A percentile compares a stretch with the other conserved stretches of the same genome.
These are phyloP conservation scores for Pyrenochaeta sp. DNA, from an alignment of 2,329 filamentous ascomycete genomes.

Conservation along the genomic window DNA sequence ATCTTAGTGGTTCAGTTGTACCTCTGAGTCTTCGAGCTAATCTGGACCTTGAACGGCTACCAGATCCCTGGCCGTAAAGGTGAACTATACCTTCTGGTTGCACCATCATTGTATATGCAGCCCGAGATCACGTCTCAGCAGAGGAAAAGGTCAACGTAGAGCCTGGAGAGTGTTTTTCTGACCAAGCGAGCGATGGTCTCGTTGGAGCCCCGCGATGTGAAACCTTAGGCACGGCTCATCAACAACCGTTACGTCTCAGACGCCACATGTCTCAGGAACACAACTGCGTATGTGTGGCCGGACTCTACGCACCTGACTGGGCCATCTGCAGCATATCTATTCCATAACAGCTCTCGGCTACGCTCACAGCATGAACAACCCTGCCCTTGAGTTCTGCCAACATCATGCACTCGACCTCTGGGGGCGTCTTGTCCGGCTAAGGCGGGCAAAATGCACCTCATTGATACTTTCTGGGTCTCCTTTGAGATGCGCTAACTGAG, in stretches of 20 bases:
- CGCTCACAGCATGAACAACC: conserved; percentile 11
- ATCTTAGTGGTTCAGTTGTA: not conserved
- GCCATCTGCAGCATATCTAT: not conserved
- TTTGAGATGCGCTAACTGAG: conserved; percentile 1
- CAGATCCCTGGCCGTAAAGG: not conserved
- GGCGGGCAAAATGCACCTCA: conserved; percentile 1
- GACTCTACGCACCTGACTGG: not conserved
- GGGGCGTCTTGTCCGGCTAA: conserved; percentile 4
- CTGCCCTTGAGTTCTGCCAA: conserved; percentile 5
- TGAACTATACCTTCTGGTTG: too few species aligned
- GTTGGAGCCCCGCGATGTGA: not conserved
- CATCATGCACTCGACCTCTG: conserved; percentile 12
- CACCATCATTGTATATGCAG: too few species aligned
- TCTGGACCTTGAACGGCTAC: not conserved
- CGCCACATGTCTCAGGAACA: conserved; percentile 25
- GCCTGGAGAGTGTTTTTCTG: too few species aligned
- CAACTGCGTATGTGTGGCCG: not conserved
- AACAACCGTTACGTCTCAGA: conserved; percentile 21
- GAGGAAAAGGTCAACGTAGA: too few species aligned
- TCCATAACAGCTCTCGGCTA: not conserved
- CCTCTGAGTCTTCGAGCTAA: not conserved
- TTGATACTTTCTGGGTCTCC: not conserved
- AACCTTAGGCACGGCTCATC: conserved; percentile 14
- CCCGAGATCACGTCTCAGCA: too few species aligned
- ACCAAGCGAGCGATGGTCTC: too few species aligned